Evolutionary conservation across 1,284 basidiomycete species (phyloP).

Genomic region (Golubevia sp.): DNA sequence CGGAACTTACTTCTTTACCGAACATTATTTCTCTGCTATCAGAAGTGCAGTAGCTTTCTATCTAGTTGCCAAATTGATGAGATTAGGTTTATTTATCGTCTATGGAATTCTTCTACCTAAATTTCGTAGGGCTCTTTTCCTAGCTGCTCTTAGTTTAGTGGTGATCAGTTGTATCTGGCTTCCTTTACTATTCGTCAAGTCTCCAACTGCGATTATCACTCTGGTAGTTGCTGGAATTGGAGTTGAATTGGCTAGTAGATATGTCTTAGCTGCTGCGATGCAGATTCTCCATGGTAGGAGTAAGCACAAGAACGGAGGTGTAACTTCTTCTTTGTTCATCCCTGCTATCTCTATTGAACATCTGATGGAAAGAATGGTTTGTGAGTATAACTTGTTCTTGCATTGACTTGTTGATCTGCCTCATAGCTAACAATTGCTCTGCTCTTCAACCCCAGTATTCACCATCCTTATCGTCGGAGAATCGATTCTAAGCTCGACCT

Average conservation of each 20-base stretch:
- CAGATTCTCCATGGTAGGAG: slow-evolving; percentile 26
- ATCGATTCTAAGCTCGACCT: slow-evolving; percentile 25
- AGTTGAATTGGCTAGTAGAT: slow-evolving; percentile 31
- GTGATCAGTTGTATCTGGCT: slow-evolving; percentile 40
- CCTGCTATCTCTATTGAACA: slow-evolving; percentile 43
- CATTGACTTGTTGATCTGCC: too few species aligned
- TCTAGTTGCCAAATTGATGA: slow-evolving; percentile 39
- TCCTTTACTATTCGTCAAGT: slow-evolving; percentile 27
- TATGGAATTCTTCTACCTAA: slow-evolving; percentile 48
- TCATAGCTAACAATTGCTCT: too few species aligned
- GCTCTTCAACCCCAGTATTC: slow-evolving; percentile 15
- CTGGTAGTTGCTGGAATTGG: slow-evolving; percentile 34
- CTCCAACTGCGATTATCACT: slow-evolving; percentile 23
- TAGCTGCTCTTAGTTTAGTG: slow-evolving; percentile 24
- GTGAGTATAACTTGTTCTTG: too few species aligned
- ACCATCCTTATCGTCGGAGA: slow-evolving; percentile 53
- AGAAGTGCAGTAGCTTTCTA: slow-evolving; percentile 44
- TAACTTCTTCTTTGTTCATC: slow-evolving; percentile 23
- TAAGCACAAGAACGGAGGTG: slow-evolving; percentile 26
- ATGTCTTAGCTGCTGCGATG: slow-evolving; percentile 26
- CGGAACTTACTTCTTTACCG: slow-evolving; percentile 33
- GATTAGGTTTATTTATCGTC: slow-evolving; percentile 33
- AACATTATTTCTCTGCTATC: slow-evolving; percentile 30
- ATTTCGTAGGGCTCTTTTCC: slow-evolving; percentile 46
- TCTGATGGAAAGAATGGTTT: slow-evolving; percentile 3